Base-by-base conservation (phyloP, 306 rosid genomes). In the Acacia melanoxylon region DNA sequence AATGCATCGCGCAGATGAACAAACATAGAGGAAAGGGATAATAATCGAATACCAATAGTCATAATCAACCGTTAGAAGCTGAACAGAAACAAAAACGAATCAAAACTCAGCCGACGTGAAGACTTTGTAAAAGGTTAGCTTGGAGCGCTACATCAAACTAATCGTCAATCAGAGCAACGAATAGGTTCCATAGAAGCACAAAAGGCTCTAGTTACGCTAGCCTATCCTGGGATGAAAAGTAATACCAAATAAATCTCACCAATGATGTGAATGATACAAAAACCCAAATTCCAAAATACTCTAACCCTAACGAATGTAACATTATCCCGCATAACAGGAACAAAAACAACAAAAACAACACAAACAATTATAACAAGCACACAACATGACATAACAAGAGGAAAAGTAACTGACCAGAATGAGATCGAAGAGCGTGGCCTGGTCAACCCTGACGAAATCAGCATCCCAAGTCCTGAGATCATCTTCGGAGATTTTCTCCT, bases 361-460 rank as follows among this genome's bases (percentile, higher is more conserved):
- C 13, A 8, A 49, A 72, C 14, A 73, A 49, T 19, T 27, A 46
- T 27, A 27, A 25, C 58, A 25, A 4, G 25, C 8, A 27, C 0
- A 73, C 59, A 22, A 78, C 2, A 29, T 4, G 49, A 29, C 16
- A 49, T 1, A 13, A 19, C 6, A 19, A 42, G 16, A 8, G 3
- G 42, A 17, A 49, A 42, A 59, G 16, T 17, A 70, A 65, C 79
- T 1, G 19, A 88, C 93, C 90, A 84, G 81, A 83, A 88, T 86
- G 73, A 90, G 91, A 78, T 90, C 90, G 27, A 88, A 88, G 20
- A 88, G 87, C 14, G 93, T 88, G 19, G 86, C 86, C 78, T 84
- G 89, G 65, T 86, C 91, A 29, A 90, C 91, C 84, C 80, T 85
- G 59, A 86, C 85, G 81, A 90, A 88, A 49, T 87, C 91, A 1